Conservation (phyloP, 192 early-diverging fungal genomes). For the Coemansia pectinata region DNA sequence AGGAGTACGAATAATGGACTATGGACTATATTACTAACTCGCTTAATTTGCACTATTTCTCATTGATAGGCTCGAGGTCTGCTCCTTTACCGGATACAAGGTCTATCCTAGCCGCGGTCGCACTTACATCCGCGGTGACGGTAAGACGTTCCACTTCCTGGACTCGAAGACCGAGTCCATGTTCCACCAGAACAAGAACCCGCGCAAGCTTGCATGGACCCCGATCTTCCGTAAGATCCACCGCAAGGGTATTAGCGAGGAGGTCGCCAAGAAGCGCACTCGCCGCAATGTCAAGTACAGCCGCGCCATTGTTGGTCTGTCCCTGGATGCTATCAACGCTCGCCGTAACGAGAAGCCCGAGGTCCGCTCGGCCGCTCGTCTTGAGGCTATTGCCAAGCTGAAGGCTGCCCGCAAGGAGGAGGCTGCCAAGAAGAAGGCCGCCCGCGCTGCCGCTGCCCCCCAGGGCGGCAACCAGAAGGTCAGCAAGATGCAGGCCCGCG, state of each 20-base stretch:
- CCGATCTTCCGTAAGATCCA: slow-evolving; percentile 95
- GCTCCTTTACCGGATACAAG: slow-evolving; percentile 98
- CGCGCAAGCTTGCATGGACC: slow-evolving; percentile 97
- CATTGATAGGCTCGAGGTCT: slow-evolving; percentile 76
- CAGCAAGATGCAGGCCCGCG: slow-evolving; percentile 49
- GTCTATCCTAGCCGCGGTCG: slow-evolving; percentile 99
- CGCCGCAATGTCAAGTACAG: slow-evolving; percentile 93
- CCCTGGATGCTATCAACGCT: slow-evolving; percentile 94
- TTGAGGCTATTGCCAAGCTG: slow-evolving; percentile 77
- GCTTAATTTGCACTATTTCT: neutral
- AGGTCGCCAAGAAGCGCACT: slow-evolving; percentile 95
- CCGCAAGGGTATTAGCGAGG: slow-evolving; percentile 98
- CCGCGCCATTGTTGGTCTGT: slow-evolving; percentile 94
- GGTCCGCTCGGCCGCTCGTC: slow-evolving; percentile 87
- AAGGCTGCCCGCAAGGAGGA: slow-evolving; percentile 94
- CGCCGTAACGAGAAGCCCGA: slow-evolving; percentile 97
- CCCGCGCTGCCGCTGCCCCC: slow-evolving; percentile 64
- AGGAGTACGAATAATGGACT: neutral
- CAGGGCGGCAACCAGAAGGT: slow-evolving; percentile 26
- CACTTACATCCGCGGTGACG: slow-evolving; percentile 90
- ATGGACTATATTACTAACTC: neutral
- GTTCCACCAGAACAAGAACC: slow-evolving; percentile 97
- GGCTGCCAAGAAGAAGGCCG: slow-evolving; percentile 83
- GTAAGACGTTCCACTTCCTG: slow-evolving; percentile 87
- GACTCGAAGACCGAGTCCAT: slow-evolving; percentile 96